A percentile compares a stretch with the other conserved stretches of the same genome.
Evolutionary conservation across 2,329 filamentous ascomycete species (phyloP).

Genomic region (Pseudopithomyces maydicus): DNA sequence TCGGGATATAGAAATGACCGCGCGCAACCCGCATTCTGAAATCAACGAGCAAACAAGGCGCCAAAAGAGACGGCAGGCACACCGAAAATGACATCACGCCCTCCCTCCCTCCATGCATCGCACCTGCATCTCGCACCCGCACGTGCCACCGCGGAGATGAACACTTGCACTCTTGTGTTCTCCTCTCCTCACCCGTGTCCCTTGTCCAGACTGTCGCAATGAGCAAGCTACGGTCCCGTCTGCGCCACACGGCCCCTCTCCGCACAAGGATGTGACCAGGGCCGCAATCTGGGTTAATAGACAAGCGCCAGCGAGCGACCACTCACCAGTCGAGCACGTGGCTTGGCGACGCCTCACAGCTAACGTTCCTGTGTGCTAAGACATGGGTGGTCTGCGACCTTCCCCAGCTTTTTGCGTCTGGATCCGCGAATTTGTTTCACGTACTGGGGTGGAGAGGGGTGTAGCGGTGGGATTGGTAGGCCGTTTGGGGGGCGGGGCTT

Average conservation of each 20-base stretch:
- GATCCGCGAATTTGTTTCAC: background rate
- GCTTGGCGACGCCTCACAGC: slow-evolving; percentile 1
- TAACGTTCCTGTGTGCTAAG: background rate
- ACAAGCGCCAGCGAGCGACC: background rate
- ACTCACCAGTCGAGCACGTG: background rate
- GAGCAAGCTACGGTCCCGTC: background rate
- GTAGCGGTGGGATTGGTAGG: slow-evolving; percentile 1
- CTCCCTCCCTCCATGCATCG: background rate
- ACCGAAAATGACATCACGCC: background rate
- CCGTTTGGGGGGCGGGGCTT: background rate
- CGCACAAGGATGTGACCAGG: background rate
- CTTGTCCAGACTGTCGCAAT: background rate
- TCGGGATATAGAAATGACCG: background rate
- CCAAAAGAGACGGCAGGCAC: background rate
- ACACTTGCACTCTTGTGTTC: too few relatives aligned
- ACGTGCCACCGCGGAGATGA: background rate
- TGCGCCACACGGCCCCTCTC: background rate
- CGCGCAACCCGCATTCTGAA: too few relatives aligned
- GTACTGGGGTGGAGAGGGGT: background rate
- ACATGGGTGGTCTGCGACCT: background rate
- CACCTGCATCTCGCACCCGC: background rate
- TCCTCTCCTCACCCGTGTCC: background rate
- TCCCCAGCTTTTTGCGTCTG: background rate
- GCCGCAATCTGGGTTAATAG: background rate
- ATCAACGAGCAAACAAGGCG: background rate